Evolutionary conservation across 169 alveolate species (phyloP), one percentile per base, ranked within the genome.

Genomic region (Plasmodium adleri): DNA sequence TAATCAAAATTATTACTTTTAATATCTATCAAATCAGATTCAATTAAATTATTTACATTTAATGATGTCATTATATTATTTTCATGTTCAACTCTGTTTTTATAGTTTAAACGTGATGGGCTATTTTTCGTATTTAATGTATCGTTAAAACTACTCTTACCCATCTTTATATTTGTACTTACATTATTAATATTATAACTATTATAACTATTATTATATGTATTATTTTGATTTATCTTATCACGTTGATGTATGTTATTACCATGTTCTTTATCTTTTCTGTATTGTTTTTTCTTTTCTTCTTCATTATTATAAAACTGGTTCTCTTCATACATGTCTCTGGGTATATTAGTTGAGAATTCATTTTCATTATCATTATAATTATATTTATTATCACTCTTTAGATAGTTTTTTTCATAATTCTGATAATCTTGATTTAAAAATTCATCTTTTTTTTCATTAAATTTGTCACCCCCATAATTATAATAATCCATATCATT

Each of bases 1-100:
- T 59, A 67, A 6, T 60, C 90, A 50, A 52, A 80, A 72, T 80
- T 80, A 68, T 76, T 76, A 58, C 85, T 80, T 39, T 68, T 80
- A 32, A 58, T 60, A 22, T 80, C 90, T 28, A 80, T 80, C 28
- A 80, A 12, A 68, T 80, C 90, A 3, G 90, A 80, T 45, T 80
- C 90, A 15, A 80, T 80, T 68, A 80, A 80, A 68, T 80, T 80
- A 49, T 80, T 80, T 56, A 80, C 90, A 72, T 80, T 68, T 56
- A 80, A 68, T 26, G 90, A 80, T 4, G 72, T 22, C 49, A 80
- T 10, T 6, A 80, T 80, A 26, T 80, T 54, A 67, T 80, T 39
- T 49, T 32, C 45, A 2, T 80, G 90, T 3, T 56, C 72, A 32
- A 49, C 26, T 8, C 13, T 70, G 24, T 80, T 80, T 60, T 68